A percentile compares a stretch with the other conserved stretches of the same genome.
Evolutionary conservation across 2,329 filamentous ascomycete genomes (phyloP).

Genomic region (Calonectria pauciramosa): DNA sequence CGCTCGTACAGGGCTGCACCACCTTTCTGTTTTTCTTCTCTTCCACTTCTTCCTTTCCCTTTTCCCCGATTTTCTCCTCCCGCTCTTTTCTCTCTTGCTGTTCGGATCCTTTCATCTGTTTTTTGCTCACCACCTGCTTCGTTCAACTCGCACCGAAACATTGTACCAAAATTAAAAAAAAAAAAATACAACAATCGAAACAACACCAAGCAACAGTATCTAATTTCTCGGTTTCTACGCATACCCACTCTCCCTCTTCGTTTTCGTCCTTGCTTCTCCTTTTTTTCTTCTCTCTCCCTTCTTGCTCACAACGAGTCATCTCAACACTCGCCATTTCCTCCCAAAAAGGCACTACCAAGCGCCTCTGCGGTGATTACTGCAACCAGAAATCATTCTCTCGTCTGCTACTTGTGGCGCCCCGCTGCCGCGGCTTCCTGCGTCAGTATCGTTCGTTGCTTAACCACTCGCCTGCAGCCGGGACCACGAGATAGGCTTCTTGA

Average conservation of each 20-base stretch:
- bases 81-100: conserved; percentile 35
- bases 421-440: conserved; percentile 37
- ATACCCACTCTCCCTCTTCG: neutral
- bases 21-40: conserved; percentile 16
- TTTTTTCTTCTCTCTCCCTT: neutral
- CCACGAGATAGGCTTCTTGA: conserved; percentile 2
- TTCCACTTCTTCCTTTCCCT: conserved; percentile 26
- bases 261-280: neutral
- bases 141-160: neutral
- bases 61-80: conserved; percentile 29
- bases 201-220: conserved; percentile 2
- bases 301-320: conserved; percentile 16
- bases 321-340: conserved; percentile 8
- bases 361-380: conserved; percentile 35
- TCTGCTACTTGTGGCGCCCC: conserved; percentile 40
- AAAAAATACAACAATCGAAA: neutral
- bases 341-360: conserved; percentile 23
- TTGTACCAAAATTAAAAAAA: neutral
- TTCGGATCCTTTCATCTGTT: conserved; percentile 7
- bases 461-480: conserved; percentile 15
- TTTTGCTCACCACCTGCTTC: conserved; percentile 10
- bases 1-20: conserved; percentile 32
- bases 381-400: conserved; percentile 38
- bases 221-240: conserved; percentile 19
- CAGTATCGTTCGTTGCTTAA: conserved; percentile 32